phyloP scores from a whole-genome alignment of 2,329 filamentous ascomycete genomes.

The Gyromitra esculenta region DNA sequence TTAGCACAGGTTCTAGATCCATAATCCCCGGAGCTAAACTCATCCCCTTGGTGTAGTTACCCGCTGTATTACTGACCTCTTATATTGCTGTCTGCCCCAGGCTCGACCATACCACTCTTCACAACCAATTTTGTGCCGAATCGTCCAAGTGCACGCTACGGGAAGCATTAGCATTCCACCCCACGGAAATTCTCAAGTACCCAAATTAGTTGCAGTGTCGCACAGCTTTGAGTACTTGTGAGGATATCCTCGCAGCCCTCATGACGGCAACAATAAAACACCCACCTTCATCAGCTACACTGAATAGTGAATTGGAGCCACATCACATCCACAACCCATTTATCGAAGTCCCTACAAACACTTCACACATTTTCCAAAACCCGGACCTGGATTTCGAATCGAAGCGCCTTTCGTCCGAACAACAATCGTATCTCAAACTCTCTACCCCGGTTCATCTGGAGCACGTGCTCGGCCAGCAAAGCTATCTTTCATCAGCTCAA shows the following conservation, averaged over 20 bases:
- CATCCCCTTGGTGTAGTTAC: conserved; percentile 43
- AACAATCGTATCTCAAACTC: conserved; percentile 14
- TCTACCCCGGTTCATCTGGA: conserved; percentile 3
- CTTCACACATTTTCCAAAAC: conserved; percentile 13
- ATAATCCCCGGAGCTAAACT: conserved; percentile 42
- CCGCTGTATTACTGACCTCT: conserved; percentile 43
- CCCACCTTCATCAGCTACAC: conserved; percentile 29
- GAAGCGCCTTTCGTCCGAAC: conserved; percentile 12
- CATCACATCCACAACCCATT: conserved; percentile 12
- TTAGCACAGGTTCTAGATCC: conserved; percentile 42
- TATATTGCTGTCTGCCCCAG: conserved; percentile 50
- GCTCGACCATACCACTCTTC: conserved; percentile 38
- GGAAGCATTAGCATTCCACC: conserved; percentile 16
- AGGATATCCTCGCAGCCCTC: conserved; percentile 17
- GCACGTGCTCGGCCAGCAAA: conserved; percentile 1
- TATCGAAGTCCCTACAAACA: background rate
- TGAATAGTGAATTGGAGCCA: conserved; percentile 35
- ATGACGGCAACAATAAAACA: conserved; percentile 47
- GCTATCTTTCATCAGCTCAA: conserved; percentile 1
- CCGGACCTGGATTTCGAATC: background rate
- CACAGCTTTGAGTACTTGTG: conserved; percentile 14
- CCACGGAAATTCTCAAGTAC: background rate
- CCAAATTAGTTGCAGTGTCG: conserved; percentile 14
- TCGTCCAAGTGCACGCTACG: conserved; percentile 27
- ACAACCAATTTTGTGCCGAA: conserved; percentile 33